These are phyloP conservation scores for Madurella mycetomatis DNA, from an alignment of 2,329 filamentous ascomycete genomes.

Conservation along the genomic window DNA sequence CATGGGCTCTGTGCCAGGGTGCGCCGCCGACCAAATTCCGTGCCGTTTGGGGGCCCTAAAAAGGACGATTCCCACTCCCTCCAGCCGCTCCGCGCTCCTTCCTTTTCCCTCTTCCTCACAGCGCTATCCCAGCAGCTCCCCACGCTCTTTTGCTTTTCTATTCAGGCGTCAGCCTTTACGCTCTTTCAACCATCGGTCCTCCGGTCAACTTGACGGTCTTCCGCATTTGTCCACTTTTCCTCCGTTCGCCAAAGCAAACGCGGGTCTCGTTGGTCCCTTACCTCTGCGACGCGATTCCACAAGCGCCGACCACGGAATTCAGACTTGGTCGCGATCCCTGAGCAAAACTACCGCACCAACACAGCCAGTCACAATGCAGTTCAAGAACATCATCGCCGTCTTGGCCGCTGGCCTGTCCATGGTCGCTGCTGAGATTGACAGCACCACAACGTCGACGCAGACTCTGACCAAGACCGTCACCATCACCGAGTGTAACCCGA, in stretches of 20 bases:
- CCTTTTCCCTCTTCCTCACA: constrained; percentile 15
- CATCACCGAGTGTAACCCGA: constrained; percentile 45
- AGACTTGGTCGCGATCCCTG: constrained; percentile 1
- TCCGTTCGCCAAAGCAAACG: constrained; percentile 13
- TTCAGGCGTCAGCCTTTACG: constrained; percentile 26
- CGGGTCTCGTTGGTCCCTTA: constrained; percentile 14
- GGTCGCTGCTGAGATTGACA: constrained; percentile 34
- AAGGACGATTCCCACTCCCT: constrained; percentile 18
- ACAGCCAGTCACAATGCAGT: constrained; percentile 40
- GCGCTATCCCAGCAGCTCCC: constrained; percentile 22
- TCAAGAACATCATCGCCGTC: constrained; percentile 40
- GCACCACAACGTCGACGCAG: constrained; percentile 44
- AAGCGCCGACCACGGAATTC: not conserved
- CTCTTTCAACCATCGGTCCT: constrained; percentile 20
- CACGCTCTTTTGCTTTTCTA: constrained; percentile 24
- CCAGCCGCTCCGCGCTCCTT: constrained; percentile 13
- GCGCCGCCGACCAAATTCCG: constrained; percentile 6
- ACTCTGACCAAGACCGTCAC: constrained; percentile 44
- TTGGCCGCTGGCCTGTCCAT: constrained; percentile 38
- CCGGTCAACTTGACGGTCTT: constrained; percentile 12
- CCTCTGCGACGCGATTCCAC: not conserved
- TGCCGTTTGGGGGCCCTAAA: constrained; percentile 15
- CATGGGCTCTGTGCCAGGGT: constrained; percentile 8
- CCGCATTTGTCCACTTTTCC: constrained; percentile 1
- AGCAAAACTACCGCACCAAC: constrained; percentile 9